A percentile compares a stretch with the other conserved stretches of the same genome.
phyloP scores from a whole-genome alignment of 768 basidiomycete genomes.

The Tephrocybe sp. region DNA sequence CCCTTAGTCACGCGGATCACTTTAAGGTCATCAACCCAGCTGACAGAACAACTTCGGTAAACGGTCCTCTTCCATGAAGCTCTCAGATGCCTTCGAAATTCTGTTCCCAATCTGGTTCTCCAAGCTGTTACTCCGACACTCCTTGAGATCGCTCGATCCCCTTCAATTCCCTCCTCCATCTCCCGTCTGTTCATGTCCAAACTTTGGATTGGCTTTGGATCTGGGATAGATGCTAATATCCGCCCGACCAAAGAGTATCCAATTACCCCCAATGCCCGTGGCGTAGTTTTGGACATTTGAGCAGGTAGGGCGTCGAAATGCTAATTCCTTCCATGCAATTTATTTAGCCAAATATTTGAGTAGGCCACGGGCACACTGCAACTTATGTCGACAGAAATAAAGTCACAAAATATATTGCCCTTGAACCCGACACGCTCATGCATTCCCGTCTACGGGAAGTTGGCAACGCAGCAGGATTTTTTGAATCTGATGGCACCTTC shows the following conservation, averaged over 20 bases:
- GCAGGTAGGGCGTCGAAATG: constrained; percentile 7
- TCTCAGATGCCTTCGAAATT: constrained; percentile 35
- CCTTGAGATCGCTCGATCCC: constrained; percentile 32
- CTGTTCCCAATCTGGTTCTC: constrained; percentile 41
- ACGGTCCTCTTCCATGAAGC: constrained; percentile 36
- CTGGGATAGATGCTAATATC: constrained; percentile 41
- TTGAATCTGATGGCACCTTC: constrained; percentile 22
- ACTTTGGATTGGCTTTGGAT: constrained; percentile 52
- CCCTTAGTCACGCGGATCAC: too few relatives aligned
- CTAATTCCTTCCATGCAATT: background rate
- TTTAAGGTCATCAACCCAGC: too few relatives aligned
- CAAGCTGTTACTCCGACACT: constrained; percentile 43
- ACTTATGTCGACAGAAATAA: constrained; percentile 50
- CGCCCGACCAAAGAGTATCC: constrained; percentile 41
- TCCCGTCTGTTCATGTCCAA: constrained; percentile 56
- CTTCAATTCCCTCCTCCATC: constrained; percentile 41
- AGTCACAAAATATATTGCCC: constrained; percentile 63
- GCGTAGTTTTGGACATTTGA: constrained; percentile 55
- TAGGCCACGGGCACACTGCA: constrained; percentile 61
- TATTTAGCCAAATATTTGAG: background rate
- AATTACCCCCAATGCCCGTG: constrained; percentile 52
- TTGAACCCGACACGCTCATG: constrained; percentile 69
- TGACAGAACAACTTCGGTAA: too few relatives aligned
- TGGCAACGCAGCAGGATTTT: constrained; percentile 49
- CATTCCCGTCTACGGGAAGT: constrained; percentile 46